Conservation (phyloP, 495 filamentous ascomycete genomes). For the Tuber melanosporum region DNA sequence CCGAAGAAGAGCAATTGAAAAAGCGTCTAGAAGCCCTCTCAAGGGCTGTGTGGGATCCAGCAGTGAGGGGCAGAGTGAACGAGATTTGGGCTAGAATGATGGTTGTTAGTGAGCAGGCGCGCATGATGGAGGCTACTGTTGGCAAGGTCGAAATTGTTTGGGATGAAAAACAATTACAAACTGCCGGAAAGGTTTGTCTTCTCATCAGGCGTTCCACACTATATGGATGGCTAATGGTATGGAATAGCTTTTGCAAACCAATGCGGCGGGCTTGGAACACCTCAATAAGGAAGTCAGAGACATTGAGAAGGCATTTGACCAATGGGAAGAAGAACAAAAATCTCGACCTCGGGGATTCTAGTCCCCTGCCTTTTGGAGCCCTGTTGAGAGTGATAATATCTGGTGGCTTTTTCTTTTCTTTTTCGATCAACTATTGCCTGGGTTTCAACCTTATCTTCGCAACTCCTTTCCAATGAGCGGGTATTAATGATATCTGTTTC, state of each 20-base stretch:
- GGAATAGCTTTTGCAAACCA: slow-evolving; percentile 75
- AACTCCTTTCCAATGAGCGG: background rate
- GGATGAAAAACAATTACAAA: slow-evolving; percentile 70
- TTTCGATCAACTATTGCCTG: background rate
- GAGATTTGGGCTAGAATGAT: slow-evolving; percentile 97
- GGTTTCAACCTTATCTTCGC: background rate
- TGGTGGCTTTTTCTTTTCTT: background rate
- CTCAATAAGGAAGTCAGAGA: slow-evolving; percentile 73
- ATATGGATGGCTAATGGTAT: slow-evolving; percentile 16
- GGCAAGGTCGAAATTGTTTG: slow-evolving; percentile 58
- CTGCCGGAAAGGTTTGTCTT: slow-evolving; percentile 71
- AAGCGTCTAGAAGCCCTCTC: slow-evolving; percentile 74
- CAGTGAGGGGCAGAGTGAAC: slow-evolving; percentile 72
- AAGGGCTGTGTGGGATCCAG: slow-evolving; percentile 70
- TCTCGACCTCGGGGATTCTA: slow-evolving; percentile 33
- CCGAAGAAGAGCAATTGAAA: slow-evolving; percentile 83
- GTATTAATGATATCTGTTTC: background rate
- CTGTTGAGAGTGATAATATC: slow-evolving; percentile 6
- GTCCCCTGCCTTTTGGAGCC: slow-evolving; percentile 2
- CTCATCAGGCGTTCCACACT: background rate
- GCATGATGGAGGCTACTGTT: slow-evolving; percentile 70
- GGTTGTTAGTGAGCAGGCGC: slow-evolving; percentile 70
- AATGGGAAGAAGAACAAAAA: slow-evolving; percentile 59
- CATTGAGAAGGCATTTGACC: slow-evolving; percentile 70
- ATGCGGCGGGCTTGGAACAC: slow-evolving; percentile 78